Conservation (phyloP, 352 stramenopile genomes). For the Phytophthora lateralis region DNA sequence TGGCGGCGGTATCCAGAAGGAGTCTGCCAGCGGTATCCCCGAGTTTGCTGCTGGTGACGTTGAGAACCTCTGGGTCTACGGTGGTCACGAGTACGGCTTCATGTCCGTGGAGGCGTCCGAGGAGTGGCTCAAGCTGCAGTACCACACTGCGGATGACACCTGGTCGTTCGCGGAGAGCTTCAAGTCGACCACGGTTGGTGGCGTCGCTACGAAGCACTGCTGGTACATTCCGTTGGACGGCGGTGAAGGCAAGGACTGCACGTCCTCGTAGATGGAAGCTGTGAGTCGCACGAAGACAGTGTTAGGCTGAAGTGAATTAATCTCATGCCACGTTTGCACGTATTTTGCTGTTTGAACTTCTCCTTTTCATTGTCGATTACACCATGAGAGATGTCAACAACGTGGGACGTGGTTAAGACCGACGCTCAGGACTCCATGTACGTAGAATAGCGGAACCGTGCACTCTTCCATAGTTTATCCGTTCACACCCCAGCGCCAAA, state of each 20-base stretch:
- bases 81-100: conserved; percentile 74
- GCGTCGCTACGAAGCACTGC: conserved; percentile 74
- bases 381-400: too few relatives aligned
- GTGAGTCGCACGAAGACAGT: not conserved
- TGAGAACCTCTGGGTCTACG: conserved; percentile 64
- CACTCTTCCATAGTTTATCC: too few relatives aligned
- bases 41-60: conserved; percentile 50
- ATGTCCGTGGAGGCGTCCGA: conserved; percentile 66
- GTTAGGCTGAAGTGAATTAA: conserved; percentile 1
- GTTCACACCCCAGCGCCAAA: not conserved
- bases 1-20: conserved; percentile 80
- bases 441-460: too few relatives aligned
- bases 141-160: conserved; percentile 65
- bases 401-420: too few relatives aligned
- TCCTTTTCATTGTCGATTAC: not conserved
- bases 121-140: conserved; percentile 75
- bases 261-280: conserved; percentile 11
- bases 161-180: conserved; percentile 69
- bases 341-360: not conserved
- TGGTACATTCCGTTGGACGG: conserved; percentile 69
- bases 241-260: conserved; percentile 41
- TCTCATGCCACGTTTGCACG: not conserved
- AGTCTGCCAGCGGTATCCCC: conserved; percentile 74
- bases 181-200: conserved; percentile 48
- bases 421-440: too few relatives aligned